These are phyloP conservation scores for Aspergillus carbonarius DNA, from an alignment of 2,329 filamentous ascomycete species.

Conservation along the genomic window DNA sequence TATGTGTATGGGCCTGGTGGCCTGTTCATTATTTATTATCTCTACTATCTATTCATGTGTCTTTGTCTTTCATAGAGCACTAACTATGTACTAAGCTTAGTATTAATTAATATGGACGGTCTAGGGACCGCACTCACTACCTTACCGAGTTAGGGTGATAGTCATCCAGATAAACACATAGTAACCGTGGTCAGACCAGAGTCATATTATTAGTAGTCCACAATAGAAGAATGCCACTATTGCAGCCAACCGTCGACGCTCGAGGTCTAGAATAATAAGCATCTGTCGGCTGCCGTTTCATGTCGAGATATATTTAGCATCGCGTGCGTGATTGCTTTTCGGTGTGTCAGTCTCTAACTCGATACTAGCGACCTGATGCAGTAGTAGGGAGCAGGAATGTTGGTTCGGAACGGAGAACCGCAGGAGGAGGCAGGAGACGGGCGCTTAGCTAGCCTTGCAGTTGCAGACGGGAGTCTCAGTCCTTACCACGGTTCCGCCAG, in stretches of 20 bases:
- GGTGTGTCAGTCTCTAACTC: not conserved
- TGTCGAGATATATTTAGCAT: not conserved
- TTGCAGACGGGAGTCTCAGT: not conserved
- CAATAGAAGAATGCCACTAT: not conserved
- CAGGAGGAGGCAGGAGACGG: not conserved
- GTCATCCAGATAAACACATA: not conserved
- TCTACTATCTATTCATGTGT: too few species aligned
- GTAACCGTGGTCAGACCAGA: not conserved
- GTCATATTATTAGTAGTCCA: too few species aligned
- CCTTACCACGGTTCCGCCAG: too few species aligned
- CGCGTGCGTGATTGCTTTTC: not conserved
- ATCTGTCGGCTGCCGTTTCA: not conserved
- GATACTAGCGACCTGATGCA: not conserved
- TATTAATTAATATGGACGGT: too few species aligned
- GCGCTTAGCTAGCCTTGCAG: not conserved
- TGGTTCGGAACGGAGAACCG: not conserved
- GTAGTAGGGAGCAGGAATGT: not conserved
- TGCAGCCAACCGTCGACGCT: constrained; percentile 1
- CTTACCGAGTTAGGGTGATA: too few species aligned
- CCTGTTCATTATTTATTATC: too few species aligned
- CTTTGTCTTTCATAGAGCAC: too few species aligned
- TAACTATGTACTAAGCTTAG: not conserved
- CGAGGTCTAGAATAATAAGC: not conserved
- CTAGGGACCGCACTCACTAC: too few species aligned
- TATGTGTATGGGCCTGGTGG: too few species aligned